Evolutionary conservation across 352 stramenopile genomes (phyloP).

Genomic region (Phytopythium sindhum): DNA sequence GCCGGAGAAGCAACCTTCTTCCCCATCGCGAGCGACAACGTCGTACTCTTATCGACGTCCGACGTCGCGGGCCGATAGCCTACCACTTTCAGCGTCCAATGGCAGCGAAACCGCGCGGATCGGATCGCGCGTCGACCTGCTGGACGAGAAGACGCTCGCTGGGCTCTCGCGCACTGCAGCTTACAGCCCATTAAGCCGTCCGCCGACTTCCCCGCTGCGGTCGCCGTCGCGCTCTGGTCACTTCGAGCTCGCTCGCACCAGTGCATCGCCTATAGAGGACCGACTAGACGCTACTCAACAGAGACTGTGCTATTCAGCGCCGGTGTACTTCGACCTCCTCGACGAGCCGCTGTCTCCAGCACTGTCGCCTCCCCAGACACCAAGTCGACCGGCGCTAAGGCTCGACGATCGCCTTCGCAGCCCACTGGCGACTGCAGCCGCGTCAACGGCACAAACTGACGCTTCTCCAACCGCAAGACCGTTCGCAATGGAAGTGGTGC

Average conservation of each 20-base stretch:
- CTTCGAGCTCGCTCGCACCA: background rate
- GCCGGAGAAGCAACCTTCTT: conserved; percentile 8
- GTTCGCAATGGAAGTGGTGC: conserved; percentile 61
- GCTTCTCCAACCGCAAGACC: conserved; percentile 30
- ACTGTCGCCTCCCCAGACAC: background rate
- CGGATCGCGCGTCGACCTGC: conserved; percentile 42
- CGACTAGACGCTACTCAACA: background rate
- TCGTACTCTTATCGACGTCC: conserved; percentile 14
- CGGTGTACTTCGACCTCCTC: conserved; percentile 3
- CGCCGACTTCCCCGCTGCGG: conserved; percentile 18
- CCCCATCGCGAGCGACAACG: background rate
- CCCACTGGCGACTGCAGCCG: conserved; percentile 1
- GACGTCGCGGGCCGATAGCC: conserved; percentile 31
- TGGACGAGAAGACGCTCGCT: conserved; percentile 43
- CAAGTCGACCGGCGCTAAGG: background rate
- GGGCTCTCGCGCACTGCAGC: conserved; percentile 34
- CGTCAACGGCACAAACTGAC: background rate
- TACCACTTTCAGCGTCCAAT: conserved; percentile 34
- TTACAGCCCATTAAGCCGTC: conserved; percentile 31
- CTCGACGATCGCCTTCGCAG: conserved; percentile 4
- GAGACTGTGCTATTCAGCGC: background rate
- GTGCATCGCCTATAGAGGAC: background rate
- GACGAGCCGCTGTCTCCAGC: conserved; percentile 2
- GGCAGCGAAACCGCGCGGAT: conserved; percentile 37
- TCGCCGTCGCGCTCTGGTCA: conserved; percentile 19